These are phyloP conservation scores for Chloris gayana DNA, from an alignment of 176 grass and related monocot genomes.

Conservation along the genomic window DNA sequence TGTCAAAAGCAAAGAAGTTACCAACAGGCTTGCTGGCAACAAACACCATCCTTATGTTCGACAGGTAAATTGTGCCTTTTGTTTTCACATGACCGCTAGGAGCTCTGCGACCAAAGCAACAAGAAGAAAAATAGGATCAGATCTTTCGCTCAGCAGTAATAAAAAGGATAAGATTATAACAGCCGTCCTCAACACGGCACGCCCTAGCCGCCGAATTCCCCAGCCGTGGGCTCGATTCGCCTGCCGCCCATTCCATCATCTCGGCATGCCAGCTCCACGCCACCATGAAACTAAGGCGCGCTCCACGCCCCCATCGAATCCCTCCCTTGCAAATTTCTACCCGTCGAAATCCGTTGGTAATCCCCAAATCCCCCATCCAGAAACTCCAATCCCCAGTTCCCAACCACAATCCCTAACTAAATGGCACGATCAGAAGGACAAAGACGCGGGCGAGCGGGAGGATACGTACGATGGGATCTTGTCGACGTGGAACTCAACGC, in stretches of 20 bases:
- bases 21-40: slow-evolving; percentile 83
- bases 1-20: slow-evolving; percentile 86
- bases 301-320: not conserved
- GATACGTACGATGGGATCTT: slow-evolving; percentile 81
- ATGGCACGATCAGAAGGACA: not conserved
- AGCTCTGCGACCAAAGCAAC: slow-evolving; percentile 47
- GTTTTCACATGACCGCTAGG: slow-evolving; percentile 75
- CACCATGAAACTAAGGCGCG: not conserved
- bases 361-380: not conserved
- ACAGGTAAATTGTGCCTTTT: slow-evolving; percentile 93
- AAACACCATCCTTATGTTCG: slow-evolving; percentile 95
- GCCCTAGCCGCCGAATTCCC: not conserved
- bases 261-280: not conserved
- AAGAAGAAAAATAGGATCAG: not conserved
- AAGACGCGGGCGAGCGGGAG: not conserved
- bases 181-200: not conserved
- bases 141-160: not conserved
- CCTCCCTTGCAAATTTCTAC: not conserved
- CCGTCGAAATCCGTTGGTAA: not conserved
- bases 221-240: not conserved
- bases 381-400: not conserved
- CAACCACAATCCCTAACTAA: not conserved
- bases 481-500: slow-evolving; percentile 96
- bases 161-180: not conserved
- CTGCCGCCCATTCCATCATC: not conserved